A percentile compares a stretch with the other conserved stretches of the same genome.
Evolutionary conservation across 2,329 filamentous ascomycete species (phyloP).

Genomic region (Beauveria sp.): DNA sequence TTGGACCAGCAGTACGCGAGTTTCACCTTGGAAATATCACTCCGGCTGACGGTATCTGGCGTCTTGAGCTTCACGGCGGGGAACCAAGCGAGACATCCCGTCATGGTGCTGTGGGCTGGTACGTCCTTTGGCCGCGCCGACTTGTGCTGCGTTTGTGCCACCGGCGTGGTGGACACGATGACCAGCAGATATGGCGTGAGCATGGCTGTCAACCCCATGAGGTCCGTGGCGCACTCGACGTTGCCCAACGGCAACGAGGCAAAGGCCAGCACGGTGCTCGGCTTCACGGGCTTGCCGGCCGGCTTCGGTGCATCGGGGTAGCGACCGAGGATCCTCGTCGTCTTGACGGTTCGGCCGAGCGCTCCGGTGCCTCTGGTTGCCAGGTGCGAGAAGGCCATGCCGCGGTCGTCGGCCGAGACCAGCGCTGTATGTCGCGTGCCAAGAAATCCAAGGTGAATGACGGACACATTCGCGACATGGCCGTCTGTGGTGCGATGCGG

Average conservation of each 20-base stretch:
- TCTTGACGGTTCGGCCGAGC: conserved; percentile 78
- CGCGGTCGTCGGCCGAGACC: conserved; percentile 86
- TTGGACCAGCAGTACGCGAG: conserved; percentile 98
- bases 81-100: conserved; percentile 93
- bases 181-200: conserved; percentile 92
- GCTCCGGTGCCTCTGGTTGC: conserved; percentile 85
- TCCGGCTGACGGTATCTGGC: conserved; percentile 57
- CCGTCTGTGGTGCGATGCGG: conserved; percentile 68
- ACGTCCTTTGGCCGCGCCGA: conserved; percentile 85
- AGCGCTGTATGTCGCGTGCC: conserved; percentile 89
- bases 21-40: conserved; percentile 70
- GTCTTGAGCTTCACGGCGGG: conserved; percentile 88
- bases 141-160: conserved; percentile 96
- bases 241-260: conserved; percentile 89
- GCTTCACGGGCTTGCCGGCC: conserved; percentile 65
- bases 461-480: conserved; percentile 67
- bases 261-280: conserved; percentile 91
- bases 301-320: conserved; percentile 68
- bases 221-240: conserved; percentile 78
- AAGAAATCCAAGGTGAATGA: conserved; percentile 90
- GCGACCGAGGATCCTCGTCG: conserved; percentile 79
- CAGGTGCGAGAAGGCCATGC: conserved; percentile 97
- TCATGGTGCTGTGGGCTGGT: conserved; percentile 81
- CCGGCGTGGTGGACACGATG: conserved; percentile 91
- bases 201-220: conserved; percentile 86